These are phyloP conservation scores for Dendrobium chrysotoxum DNA, from an alignment of 106 monocot genomes.

Conservation along the genomic window DNA sequence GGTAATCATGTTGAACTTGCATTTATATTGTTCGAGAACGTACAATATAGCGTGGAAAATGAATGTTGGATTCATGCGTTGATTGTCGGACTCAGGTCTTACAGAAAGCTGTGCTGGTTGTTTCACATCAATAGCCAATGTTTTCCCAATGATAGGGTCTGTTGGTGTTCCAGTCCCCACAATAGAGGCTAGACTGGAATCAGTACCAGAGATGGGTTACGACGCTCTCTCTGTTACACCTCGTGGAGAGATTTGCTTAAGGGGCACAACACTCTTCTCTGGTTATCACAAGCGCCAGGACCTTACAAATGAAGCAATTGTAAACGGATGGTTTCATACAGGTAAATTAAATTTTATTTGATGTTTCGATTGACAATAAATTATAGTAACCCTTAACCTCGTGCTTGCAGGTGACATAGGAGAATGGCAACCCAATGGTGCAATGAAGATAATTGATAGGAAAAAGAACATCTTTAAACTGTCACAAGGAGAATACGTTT, in stretches of 20 bases:
- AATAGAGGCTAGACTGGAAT: slow-evolving; percentile 80
- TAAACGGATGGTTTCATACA: slow-evolving; percentile 94
- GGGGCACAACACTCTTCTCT: slow-evolving; percentile 82
- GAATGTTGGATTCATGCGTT: neutral
- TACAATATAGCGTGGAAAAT: too few species aligned
- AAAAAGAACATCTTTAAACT: slow-evolving; percentile 98
- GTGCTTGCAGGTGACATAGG: slow-evolving; percentile 75
- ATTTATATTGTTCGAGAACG: too few species aligned
- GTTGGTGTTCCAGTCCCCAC: slow-evolving; percentile 79
- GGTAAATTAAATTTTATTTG: slow-evolving; percentile 23
- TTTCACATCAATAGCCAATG: slow-evolving; percentile 85
- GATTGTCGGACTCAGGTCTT: slow-evolving; percentile 39
- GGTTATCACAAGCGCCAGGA: slow-evolving; percentile 81
- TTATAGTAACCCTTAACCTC: too few species aligned
- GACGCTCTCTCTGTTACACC: slow-evolving; percentile 72
- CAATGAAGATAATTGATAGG: slow-evolving; percentile 98
- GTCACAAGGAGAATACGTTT: slow-evolving; percentile 94
- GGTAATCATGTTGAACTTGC: slow-evolving; percentile 31
- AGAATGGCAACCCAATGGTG: slow-evolving; percentile 89
- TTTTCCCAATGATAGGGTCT: slow-evolving; percentile 75
- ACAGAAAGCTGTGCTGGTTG: slow-evolving; percentile 89
- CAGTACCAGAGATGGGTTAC: slow-evolving; percentile 88
- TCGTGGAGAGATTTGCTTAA: slow-evolving; percentile 88
- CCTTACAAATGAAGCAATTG: slow-evolving; percentile 58
- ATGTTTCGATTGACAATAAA: neutral